Evolutionary conservation across 2,329 filamentous ascomycete genomes (phyloP), one percentile per base, ranked within the genome.

Genomic region (Botryotinia globosa): DNA sequence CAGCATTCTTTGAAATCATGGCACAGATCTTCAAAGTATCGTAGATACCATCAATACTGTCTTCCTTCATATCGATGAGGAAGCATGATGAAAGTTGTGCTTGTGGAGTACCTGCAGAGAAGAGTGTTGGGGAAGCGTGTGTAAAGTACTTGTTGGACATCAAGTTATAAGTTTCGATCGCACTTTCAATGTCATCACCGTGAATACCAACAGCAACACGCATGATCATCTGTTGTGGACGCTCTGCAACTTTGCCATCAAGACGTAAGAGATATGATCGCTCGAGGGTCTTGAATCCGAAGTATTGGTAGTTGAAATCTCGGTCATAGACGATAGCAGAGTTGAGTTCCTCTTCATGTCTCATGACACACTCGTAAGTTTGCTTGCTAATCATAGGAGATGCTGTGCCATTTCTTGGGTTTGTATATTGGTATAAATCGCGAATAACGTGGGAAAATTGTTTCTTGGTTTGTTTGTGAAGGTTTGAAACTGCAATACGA

Each of bases 391-490:
- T 98, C 96, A 99, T 99, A 73, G 96, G 95, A 68, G 94, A 95
- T 12, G 87, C 82, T 78, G 87, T 91, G 75, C 86, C 85, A 83
- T 97, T 99, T 85, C 93, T 97, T 75, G 95, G 94, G 86, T 99
- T 99, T 83, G 97, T 86, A 83, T 98, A 99, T 86, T 96, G 88
- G 85, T 95, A 98, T 59, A 99, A 90, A 80, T 99, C 96, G 79
- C 90, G 91, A 79, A 99, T 89, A 74, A 99, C 96, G 67, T 93
- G 87, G n/a, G 96, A 98, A 87, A 97, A 99, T 82, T 98, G 95
- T 88, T 99, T 99, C 89, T 98, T 98, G 77, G 96, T 99, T 88
- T 99, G 96, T 86, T 99, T 99, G 91, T 99, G 96, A 74, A 99
- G 92, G 86, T 99, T 99, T 81, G 96, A 99, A 72, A 99, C 96